Conservation (phyloP, 306 rosid species). For the Chamaecrista fasciculata region DNA sequence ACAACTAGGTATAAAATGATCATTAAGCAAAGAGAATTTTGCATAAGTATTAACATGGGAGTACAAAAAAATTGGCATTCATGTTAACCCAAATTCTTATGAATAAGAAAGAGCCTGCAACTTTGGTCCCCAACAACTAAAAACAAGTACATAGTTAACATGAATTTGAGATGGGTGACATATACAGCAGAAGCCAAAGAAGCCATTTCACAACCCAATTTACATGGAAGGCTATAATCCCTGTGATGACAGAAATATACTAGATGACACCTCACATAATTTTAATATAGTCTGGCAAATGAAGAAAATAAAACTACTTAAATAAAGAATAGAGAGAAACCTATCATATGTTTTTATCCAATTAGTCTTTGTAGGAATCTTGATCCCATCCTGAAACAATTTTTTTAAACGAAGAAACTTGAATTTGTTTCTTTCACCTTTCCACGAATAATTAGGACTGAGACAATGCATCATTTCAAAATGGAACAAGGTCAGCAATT, state of each 20-base stretch:
- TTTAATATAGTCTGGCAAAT: conserved; percentile 4
- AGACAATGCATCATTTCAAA: background rate
- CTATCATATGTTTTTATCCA: background rate
- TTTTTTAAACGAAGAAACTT: background rate
- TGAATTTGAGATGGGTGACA: background rate
- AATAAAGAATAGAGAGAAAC: background rate
- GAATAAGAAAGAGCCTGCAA: background rate
- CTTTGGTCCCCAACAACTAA: background rate
- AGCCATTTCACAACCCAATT: background rate
- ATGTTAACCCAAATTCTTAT: conserved; percentile 16
- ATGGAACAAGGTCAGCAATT: background rate
- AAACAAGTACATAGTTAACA: background rate
- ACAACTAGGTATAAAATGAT: conserved; percentile 28
- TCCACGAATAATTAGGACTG: background rate
- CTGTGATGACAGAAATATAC: background rate
- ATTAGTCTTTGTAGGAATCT: background rate
- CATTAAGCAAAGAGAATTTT: conserved; percentile 26
- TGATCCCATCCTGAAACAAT: background rate
- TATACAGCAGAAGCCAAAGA: background rate
- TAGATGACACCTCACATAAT: background rate
- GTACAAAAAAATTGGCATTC: background rate
- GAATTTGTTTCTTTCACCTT: background rate
- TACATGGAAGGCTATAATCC: background rate
- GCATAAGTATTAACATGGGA: background rate
- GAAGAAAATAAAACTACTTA: background rate